Conservation (phyloP, 2,329 filamentous ascomycete species). For the Cryphonectria carpinicola region DNA sequence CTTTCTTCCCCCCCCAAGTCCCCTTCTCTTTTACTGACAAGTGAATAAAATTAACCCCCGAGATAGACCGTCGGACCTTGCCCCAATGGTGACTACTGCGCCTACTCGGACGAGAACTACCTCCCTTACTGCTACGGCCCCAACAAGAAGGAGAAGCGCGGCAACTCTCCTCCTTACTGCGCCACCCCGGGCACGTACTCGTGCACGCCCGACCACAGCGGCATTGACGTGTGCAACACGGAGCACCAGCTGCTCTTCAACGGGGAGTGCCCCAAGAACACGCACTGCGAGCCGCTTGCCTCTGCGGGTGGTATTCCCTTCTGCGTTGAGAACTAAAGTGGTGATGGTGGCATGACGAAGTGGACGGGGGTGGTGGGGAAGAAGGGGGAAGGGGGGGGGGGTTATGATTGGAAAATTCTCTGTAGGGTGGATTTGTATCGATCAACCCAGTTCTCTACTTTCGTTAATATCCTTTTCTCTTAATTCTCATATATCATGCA, state of each 20-base stretch:
- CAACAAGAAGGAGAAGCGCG: conserved; percentile 18
- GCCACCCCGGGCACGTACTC: conserved; percentile 25
- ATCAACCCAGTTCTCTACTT: not conserved
- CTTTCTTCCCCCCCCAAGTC: not conserved
- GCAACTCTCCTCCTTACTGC: conserved; percentile 14
- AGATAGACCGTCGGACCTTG: conserved; percentile 25
- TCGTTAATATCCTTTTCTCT: not conserved
- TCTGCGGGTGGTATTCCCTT: conserved; percentile 23
- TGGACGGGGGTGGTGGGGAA: not conserved
- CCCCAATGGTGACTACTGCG: conserved; percentile 23
- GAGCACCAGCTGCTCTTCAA: conserved; percentile 29
- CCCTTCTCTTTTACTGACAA: not conserved
- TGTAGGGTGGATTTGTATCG: not conserved
- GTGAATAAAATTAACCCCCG: not conserved
- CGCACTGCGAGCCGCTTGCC: conserved; percentile 23
- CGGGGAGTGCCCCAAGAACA: conserved; percentile 23
- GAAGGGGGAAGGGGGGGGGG: too few relatives aligned
- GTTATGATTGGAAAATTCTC: not conserved
- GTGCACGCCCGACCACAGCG: conserved; percentile 15
- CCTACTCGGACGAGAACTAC: conserved; percentile 19
- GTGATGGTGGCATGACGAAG: not conserved
- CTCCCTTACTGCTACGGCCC: conserved; percentile 27
- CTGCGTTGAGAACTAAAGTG: conserved; percentile 26
- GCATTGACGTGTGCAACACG: conserved; percentile 28
- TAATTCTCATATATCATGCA: not conserved